Percentiles rank a stretch among this genome's conserved stretches.
Conservation (phyloP, 2,329 filamentous ascomycete genomes). For the Neospermospora avenae region DNA sequence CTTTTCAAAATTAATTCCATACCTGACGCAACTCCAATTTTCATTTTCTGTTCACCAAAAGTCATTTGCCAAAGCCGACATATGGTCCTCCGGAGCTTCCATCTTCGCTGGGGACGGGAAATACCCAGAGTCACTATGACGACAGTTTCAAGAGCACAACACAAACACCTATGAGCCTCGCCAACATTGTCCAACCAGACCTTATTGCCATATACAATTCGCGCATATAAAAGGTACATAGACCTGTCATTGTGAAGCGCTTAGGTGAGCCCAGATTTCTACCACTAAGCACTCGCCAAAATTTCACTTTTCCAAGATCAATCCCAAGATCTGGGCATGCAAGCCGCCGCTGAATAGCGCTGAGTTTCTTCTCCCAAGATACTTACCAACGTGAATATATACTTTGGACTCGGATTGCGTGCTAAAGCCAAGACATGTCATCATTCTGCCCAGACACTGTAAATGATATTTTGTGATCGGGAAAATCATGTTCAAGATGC, state of each 20-base stretch:
- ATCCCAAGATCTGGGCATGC: conserved; percentile 2
- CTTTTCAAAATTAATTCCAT: too few species aligned
- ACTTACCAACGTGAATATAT: neutral
- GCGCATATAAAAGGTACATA: neutral
- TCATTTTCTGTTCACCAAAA: too few species aligned
- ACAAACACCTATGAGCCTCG: neutral
- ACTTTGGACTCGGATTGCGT: neutral
- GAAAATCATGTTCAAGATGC: neutral
- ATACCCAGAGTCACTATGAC: neutral
- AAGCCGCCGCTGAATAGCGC: neutral
- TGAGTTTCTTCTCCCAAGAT: neutral
- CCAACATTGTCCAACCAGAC: neutral
- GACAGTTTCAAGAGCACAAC: neutral
- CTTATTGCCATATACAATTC: neutral
- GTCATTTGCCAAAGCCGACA: too few species aligned
- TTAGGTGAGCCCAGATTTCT: neutral
- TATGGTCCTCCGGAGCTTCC: too few species aligned
- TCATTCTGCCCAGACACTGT: neutral
- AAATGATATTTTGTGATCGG: neutral
- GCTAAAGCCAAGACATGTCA: conserved; percentile 5
- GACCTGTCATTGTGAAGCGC: neutral
- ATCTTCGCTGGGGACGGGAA: too few species aligned
- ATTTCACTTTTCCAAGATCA: neutral
- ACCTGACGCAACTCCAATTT: too few species aligned
- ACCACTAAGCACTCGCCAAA: neutral